A percentile compares a stretch with the other conserved stretches of the same genome.
Conservation (phyloP, 306 rosid genomes). For the Glycine tomentella region DNA sequence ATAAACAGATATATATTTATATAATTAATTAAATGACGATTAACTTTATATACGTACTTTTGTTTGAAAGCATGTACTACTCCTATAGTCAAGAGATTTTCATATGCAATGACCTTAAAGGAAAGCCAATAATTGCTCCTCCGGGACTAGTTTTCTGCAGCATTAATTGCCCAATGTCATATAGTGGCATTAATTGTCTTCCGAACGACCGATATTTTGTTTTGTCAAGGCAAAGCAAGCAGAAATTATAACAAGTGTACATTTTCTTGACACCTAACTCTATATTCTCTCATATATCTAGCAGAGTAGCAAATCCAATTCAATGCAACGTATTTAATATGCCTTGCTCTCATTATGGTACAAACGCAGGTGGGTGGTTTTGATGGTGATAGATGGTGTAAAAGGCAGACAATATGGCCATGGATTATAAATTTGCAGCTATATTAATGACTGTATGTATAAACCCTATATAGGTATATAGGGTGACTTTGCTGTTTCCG, state of each 20-base stretch:
- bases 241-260: neutral
- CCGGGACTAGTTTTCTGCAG: neutral
- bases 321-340: neutral
- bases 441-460: neutral
- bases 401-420: neutral
- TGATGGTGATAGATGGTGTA: slow-evolving; percentile 1
- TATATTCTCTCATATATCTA: neutral
- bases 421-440: slow-evolving; percentile 3
- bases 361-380: neutral
- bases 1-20: neutral
- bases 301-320: neutral
- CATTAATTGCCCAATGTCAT: neutral
- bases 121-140: neutral
- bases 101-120: neutral
- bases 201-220: neutral
- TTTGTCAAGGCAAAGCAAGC: neutral
- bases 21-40: neutral
- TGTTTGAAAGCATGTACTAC: neutral
- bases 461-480: neutral
- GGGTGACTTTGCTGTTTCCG: neutral
- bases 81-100: neutral
- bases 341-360: neutral
- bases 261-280: slow-evolving; percentile 11
- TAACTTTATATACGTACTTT: neutral
- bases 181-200: neutral